phyloP scores from a whole-genome alignment of 2,329 filamentous ascomycete species.

The Aspergillus persii region DNA sequence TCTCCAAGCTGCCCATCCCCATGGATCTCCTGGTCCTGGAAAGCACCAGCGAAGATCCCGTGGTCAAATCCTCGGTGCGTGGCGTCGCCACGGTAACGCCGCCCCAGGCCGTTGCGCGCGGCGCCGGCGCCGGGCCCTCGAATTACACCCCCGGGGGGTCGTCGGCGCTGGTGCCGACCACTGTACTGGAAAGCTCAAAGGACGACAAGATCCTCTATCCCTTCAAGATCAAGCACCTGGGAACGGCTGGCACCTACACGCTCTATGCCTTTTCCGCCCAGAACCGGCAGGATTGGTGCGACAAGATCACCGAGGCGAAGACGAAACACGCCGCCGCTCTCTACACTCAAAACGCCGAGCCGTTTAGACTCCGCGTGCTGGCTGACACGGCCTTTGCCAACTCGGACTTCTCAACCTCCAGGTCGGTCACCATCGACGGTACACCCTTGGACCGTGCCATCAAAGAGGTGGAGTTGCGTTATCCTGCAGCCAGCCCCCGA shows the following conservation, averaged over 20 bases:
- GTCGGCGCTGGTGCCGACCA: slow-evolving; percentile 54
- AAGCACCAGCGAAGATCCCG: slow-evolving; percentile 85
- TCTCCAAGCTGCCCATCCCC: slow-evolving; percentile 90
- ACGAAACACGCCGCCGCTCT: slow-evolving; percentile 86
- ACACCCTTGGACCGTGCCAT: slow-evolving; percentile 92
- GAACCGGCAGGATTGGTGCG: slow-evolving; percentile 83
- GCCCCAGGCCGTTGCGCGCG: slow-evolving; percentile 45
- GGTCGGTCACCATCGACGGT: slow-evolving; percentile 76
- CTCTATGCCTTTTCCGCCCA: slow-evolving; percentile 77
- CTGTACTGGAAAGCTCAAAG: slow-evolving; percentile 55
- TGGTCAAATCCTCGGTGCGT: slow-evolving; percentile 74
- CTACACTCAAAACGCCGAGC: slow-evolving; percentile 89
- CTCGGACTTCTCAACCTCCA: slow-evolving; percentile 52
- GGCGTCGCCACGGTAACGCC: slow-evolving; percentile 63
- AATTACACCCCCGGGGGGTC: slow-evolving; percentile 67
- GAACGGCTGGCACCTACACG: slow-evolving; percentile 81
- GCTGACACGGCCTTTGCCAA: slow-evolving; percentile 79
- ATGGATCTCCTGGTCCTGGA: slow-evolving; percentile 95
- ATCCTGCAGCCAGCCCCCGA: slow-evolving; percentile 60
- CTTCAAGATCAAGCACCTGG: slow-evolving; percentile 93
- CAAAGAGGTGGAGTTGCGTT: slow-evolving; percentile 77
- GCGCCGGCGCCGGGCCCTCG: slow-evolving; percentile 23
- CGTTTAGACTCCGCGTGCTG: slow-evolving; percentile 86
- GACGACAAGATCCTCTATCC: slow-evolving; percentile 87
- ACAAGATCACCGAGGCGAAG: slow-evolving; percentile 92